phyloP scores from a whole-genome alignment of 352 stramenopile species.

The Globisporangium carolinianum region DNA sequence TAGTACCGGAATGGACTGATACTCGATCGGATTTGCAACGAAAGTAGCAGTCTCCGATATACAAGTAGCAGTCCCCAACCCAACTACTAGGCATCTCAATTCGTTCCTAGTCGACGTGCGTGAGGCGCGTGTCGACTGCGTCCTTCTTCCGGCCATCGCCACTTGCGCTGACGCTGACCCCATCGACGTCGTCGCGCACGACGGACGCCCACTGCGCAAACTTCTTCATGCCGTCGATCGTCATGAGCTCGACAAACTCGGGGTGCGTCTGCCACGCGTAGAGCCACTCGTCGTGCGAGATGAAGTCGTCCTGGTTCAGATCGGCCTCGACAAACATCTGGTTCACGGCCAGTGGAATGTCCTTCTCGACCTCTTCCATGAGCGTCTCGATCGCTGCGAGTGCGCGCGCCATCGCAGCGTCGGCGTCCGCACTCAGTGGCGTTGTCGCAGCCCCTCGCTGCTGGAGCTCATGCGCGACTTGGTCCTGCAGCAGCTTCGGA shows the following conservation, averaged over 20 bases:
- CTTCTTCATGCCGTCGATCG: conserved; percentile 83
- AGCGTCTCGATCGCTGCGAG: conserved; percentile 55
- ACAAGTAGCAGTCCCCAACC: too few relatives aligned
- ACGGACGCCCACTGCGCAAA: conserved; percentile 73
- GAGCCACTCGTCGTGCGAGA: conserved; percentile 76
- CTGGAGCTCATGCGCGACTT: conserved; percentile 60
- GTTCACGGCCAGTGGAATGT: conserved; percentile 79
- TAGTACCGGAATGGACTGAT: too few relatives aligned
- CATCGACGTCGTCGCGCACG: conserved; percentile 25
- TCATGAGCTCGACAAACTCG: conserved; percentile 80
- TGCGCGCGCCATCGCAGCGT: conserved; percentile 46
- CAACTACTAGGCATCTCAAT: too few relatives aligned
- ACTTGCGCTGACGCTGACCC: conserved; percentile 12
- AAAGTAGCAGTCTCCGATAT: too few relatives aligned
- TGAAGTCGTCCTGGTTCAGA: conserved; percentile 73
- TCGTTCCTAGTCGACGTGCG: conserved; percentile 34
- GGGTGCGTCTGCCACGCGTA: conserved; percentile 72
- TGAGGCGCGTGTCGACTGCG: conserved; percentile 40
- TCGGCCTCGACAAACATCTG: conserved; percentile 78
- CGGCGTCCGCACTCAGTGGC: conserved; percentile 26
- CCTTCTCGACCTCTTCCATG: conserved; percentile 74
- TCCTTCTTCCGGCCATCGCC: conserved; percentile 17
- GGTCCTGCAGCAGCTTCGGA: conserved; percentile 61
- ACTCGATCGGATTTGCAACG: too few relatives aligned
- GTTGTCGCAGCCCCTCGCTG: conserved; percentile 17